Conservation (phyloP, 306 rosid genomes). For the Potentilla sterilis region DNA sequence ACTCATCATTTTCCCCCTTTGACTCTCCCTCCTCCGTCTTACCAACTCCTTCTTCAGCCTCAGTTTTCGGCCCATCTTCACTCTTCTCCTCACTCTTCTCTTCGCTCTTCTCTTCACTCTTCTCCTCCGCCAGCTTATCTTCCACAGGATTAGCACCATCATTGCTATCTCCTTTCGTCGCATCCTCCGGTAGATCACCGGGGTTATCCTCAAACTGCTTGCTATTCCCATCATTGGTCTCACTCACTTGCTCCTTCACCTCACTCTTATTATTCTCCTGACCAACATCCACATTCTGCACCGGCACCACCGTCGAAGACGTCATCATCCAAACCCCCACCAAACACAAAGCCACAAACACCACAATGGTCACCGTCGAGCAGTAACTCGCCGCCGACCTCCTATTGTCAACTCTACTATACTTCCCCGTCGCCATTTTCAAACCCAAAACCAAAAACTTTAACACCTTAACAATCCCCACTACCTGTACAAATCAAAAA, state of each 20-base stretch:
- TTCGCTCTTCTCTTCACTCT: constrained; percentile 10
- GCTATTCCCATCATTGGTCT: constrained; percentile 34
- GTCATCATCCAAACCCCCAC: constrained; percentile 97
- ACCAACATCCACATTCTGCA: constrained; percentile 60
- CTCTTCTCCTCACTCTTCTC: constrained; percentile 30
- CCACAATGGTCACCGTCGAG: constrained; percentile 79
- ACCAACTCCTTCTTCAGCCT: constrained; percentile 38
- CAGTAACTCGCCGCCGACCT: constrained; percentile 66
- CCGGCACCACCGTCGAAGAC: constrained; percentile 78
- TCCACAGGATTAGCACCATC: constrained; percentile 31
- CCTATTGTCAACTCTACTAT: constrained; percentile 65
- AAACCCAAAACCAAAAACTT: neutral
- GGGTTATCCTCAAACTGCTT: constrained; percentile 69
- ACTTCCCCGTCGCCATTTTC: constrained; percentile 71
- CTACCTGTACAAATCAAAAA: constrained; percentile 19
- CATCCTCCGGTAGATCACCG: constrained; percentile 75
- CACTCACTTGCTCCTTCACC: constrained; percentile 43
- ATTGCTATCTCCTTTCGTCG: constrained; percentile 50
- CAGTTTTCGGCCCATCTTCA: constrained; percentile 33
- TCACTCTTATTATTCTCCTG: constrained; percentile 56
- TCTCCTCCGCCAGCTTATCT: constrained; percentile 19
- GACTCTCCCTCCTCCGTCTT: constrained; percentile 30
- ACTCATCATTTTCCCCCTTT: constrained; percentile 36
- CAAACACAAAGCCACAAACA: constrained; percentile 82
- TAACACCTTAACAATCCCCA: constrained; percentile 27